These are phyloP conservation scores for Mortierella hygrophila DNA, from an alignment of 192 early-diverging fungal genomes.

Conservation along the genomic window DNA sequence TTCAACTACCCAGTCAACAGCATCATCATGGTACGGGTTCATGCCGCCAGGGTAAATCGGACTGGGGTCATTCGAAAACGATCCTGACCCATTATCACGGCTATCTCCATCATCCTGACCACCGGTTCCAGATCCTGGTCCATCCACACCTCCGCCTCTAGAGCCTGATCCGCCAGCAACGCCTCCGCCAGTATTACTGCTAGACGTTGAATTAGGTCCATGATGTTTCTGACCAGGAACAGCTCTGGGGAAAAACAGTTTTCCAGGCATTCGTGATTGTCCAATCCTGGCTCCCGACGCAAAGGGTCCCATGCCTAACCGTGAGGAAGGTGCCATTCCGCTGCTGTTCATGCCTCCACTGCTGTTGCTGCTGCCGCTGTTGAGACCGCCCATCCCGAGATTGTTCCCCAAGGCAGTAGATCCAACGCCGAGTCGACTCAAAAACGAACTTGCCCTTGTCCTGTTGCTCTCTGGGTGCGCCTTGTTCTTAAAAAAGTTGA, in stretches of 20 bases:
- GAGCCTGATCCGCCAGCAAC: neutral
- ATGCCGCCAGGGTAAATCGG: slow-evolving; percentile 44
- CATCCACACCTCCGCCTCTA: neutral
- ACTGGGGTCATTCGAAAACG: slow-evolving; percentile 19
- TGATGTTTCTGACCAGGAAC: slow-evolving; percentile 1
- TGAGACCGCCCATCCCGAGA: neutral
- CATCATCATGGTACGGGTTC: slow-evolving; percentile 56
- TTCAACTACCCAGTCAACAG: slow-evolving; percentile 58
- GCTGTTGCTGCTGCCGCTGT: neutral
- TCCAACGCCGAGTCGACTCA: slow-evolving; percentile 36
- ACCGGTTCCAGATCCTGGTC: neutral
- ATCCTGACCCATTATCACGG: neutral
- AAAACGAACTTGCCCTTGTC: slow-evolving; percentile 28
- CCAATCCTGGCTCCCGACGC: slow-evolving; percentile 15
- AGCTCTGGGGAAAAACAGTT: slow-evolving; percentile 28
- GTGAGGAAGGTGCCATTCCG: slow-evolving; percentile 11
- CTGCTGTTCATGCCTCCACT: slow-evolving; percentile 10
- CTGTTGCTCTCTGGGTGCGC: slow-evolving; percentile 25
- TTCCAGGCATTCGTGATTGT: slow-evolving; percentile 23
- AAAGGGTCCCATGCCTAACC: slow-evolving; percentile 49
- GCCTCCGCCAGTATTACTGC: neutral
- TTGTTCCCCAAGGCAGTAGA: neutral
- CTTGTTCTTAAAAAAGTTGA: slow-evolving; percentile 55
- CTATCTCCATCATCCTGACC: slow-evolving; percentile 1
- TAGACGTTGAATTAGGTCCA: slow-evolving; percentile 7